Percentiles rank a stretch among this genome's conserved stretches.
Evolutionary conservation across 2,329 filamentous ascomycete species (phyloP).

Genomic region (Penicillium sp.): DNA sequence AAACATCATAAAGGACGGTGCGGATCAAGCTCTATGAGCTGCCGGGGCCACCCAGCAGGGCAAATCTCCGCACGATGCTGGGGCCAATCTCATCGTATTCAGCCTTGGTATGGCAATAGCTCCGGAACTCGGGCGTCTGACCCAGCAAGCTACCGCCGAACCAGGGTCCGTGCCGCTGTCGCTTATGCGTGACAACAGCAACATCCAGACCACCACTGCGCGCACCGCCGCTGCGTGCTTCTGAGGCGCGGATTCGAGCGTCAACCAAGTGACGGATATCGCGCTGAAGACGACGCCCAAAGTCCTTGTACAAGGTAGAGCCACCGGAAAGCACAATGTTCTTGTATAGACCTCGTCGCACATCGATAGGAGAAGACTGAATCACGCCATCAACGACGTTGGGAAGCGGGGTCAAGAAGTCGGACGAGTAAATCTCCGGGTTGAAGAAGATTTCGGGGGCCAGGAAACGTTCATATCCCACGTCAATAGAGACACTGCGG

Average conservation of each 20-base stretch:
- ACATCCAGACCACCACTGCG: conserved; percentile 93
- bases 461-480: conserved; percentile 96
- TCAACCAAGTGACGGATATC: conserved; percentile 97
- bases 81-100: conserved; percentile 94
- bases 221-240: conserved; percentile 83
- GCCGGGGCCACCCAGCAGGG: conserved; percentile 84
- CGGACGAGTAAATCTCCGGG: conserved; percentile 97
- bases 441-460: conserved; percentile 99
- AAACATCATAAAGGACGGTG: conserved; percentile 13
- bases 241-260: conserved; percentile 83
- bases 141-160: conserved; percentile 95
- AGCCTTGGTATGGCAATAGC: conserved; percentile 91
- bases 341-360: conserved; percentile 95
- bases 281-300: conserved; percentile 88
- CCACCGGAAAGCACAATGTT: conserved; percentile 98
- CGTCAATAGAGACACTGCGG: conserved; percentile 76
- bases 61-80: conserved; percentile 91
- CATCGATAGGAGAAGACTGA: conserved; percentile 95
- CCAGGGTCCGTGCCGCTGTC: conserved; percentile 96
- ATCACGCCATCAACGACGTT: conserved; percentile 94
- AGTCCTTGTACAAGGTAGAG: conserved; percentile 97
- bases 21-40: conserved; percentile 34
- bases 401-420: conserved; percentile 92
- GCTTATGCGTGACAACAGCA: conserved; percentile 94
- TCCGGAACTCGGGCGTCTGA: conserved; percentile 96